Percentiles rank a stretch among this genome's conserved stretches.
Evolutionary conservation across 345 rosid species (phyloP).

Genomic region (sweet orange (Citrus sinensis)): DNA sequence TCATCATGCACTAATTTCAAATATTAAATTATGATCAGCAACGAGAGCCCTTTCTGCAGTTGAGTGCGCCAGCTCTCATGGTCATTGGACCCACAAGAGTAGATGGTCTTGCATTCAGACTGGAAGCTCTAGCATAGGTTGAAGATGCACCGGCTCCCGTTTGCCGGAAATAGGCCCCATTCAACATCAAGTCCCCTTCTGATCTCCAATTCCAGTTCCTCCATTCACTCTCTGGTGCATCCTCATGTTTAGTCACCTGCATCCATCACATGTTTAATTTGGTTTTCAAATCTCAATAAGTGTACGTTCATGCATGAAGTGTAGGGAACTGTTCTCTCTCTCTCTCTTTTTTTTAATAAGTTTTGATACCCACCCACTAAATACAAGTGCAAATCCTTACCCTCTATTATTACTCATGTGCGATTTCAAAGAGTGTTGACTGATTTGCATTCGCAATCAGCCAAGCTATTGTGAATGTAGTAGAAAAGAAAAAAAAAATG

Average conservation of each 20-base stretch:
- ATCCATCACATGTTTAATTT: background rate
- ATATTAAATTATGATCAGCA: constrained; percentile 28
- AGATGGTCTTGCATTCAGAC: constrained; percentile 72
- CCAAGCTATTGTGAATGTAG: no score
- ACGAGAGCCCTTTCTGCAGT: constrained; percentile 51
- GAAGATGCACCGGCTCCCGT: constrained; percentile 55
- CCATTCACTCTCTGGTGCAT: constrained; percentile 63
- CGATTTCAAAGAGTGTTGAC: no score
- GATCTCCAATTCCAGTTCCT: constrained; percentile 74
- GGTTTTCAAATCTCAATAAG: background rate
- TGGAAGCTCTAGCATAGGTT: constrained; percentile 60
- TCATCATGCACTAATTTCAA: no score
- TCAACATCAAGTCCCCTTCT: constrained; percentile 64
- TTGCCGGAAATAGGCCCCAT: constrained; percentile 67
- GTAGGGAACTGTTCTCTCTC: background rate
- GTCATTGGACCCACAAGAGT: constrained; percentile 62
- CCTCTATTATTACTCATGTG: no score
- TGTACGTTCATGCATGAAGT: background rate
- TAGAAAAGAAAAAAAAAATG: no score
- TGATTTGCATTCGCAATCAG: no score
- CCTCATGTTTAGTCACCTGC: constrained; percentile 75
- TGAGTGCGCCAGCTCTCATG: constrained; percentile 51
- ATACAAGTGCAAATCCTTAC: no score
- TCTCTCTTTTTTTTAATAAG: no score
- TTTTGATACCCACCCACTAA: no score